These are phyloP conservation scores for Xylariales sp. DNA, from an alignment of 2,329 filamentous ascomycete species.

Conservation along the genomic window DNA sequence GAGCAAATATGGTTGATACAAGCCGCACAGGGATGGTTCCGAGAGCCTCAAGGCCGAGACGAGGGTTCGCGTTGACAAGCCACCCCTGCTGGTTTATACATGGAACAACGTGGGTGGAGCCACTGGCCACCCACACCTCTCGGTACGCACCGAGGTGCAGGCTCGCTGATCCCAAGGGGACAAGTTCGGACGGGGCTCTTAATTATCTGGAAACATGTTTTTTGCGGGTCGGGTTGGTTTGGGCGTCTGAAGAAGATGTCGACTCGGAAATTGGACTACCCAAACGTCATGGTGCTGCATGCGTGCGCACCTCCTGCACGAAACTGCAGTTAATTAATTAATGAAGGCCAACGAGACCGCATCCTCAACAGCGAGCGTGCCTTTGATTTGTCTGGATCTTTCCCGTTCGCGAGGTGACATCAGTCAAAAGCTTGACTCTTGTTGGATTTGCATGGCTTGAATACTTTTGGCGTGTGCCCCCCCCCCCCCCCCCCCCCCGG, in stretches of 20 bases:
- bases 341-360: too few relatives aligned
- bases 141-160: conserved; percentile 7
- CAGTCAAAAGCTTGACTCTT: too few relatives aligned
- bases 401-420: too few relatives aligned
- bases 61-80: background rate
- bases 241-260: conserved; percentile 5
- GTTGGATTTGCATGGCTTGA: too few relatives aligned
- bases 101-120: conserved; percentile 3
- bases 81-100: conserved; percentile 5
- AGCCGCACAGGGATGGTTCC: background rate
- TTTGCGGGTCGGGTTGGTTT: conserved; percentile 6
- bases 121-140: conserved; percentile 2
- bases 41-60: conserved; percentile 5
- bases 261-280: conserved; percentile 7
- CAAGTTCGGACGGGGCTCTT: too few relatives aligned
- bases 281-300: conserved; percentile 2
- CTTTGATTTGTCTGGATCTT: too few relatives aligned
- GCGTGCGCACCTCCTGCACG: too few relatives aligned
- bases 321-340: too few relatives aligned
- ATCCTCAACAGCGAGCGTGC: too few relatives aligned
- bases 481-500: too few relatives aligned
- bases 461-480: too few relatives aligned
- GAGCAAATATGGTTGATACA: too few relatives aligned
- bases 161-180: conserved; percentile 7
- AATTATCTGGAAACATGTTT: conserved; percentile 8